These are phyloP conservation scores for Pseudogymnoascus sp. DNA, from an alignment of 2,329 filamentous ascomycete species.

Conservation along the genomic window DNA sequence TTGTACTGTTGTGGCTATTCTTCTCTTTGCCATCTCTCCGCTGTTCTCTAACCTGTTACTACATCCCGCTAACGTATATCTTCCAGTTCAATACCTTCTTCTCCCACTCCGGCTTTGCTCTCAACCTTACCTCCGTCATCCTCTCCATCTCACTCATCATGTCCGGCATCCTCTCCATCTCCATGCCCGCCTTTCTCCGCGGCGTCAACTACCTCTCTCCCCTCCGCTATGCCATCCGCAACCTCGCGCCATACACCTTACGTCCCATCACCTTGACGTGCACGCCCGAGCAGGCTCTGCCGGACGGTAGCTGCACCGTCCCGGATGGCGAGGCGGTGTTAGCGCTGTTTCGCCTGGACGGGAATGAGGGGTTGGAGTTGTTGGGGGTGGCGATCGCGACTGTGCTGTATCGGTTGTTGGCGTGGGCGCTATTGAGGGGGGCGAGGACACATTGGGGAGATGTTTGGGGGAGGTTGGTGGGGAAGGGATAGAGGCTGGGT, in stretches of 20 bases:
- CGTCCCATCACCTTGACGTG: conserved; percentile 55
- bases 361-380: conserved; percentile 50
- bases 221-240: conserved; percentile 59
- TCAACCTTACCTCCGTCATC: conserved; percentile 63
- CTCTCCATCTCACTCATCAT: conserved; percentile 64
- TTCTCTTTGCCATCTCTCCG: background rate
- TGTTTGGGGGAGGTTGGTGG: conserved; percentile 1
- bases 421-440: conserved; percentile 48
- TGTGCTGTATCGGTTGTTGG: conserved; percentile 56
- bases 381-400: conserved; percentile 54
- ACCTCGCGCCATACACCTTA: conserved; percentile 58
- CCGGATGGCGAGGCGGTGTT: conserved; percentile 59
- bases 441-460: conserved; percentile 43
- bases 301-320: conserved; percentile 54
- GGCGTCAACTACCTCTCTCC: conserved; percentile 65
- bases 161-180: conserved; percentile 61
- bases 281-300: conserved; percentile 47
- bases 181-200: conserved; percentile 57
- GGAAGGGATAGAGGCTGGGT: background rate
- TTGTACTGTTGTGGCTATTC: background rate
- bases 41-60: background rate
- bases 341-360: conserved; percentile 56
- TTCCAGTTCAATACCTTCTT: conserved; percentile 63
- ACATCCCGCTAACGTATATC: background rate
- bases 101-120: conserved; percentile 64